Evolutionary conservation across 768 basidiomycete species (phyloP), one percentile per base, ranked within the genome.

Genomic region (Polyporus arcularius): DNA sequence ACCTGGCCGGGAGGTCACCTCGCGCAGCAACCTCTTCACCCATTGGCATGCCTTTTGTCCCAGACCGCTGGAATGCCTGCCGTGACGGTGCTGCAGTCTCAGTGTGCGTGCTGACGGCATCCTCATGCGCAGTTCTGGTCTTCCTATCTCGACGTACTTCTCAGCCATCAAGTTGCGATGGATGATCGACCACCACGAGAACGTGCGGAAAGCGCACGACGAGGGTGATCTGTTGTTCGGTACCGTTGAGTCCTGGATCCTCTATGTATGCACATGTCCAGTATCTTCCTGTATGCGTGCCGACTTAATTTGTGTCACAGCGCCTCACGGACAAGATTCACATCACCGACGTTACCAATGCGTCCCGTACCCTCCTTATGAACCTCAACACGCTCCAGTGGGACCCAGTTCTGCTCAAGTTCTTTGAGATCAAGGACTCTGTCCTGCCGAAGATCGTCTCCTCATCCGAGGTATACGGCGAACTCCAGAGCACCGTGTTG

Each of bases 91-190:
- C n/a, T n/a, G n/a, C n/a, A n/a, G n/a, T 45, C 48, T 43, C 11
- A n/a, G 26, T 9, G 46, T 48, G 2, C 21, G n/a, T 2, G 16
- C 38, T 26, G 31, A 48, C 28, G 3, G 46, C 21, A 26, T 26
- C 3, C 3, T 26, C 38, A 10, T 15, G 46, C 35, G 31, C 64
- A 96, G 92, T 61, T 96, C 94, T 50, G 96, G 96, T 38, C 84
- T 97, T 41, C 92, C 90, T n/a, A 80, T 98, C 8, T 97, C 96
- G 15, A 98, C 96, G 0, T 99, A 99, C 77, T 99, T 99, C 77
- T 97, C 96, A 26, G 96, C 90, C 16, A 89, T 97, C 73, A 98
- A 98, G 76, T 80, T 97, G 63, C 85, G 91, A 47, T 99, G 96
- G 96, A 94, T 99, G 90, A 85, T 96, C 62, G 91, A 96, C 72